Conservation (phyloP, 257 asterid species). For the Nicotiana knightiana region DNA sequence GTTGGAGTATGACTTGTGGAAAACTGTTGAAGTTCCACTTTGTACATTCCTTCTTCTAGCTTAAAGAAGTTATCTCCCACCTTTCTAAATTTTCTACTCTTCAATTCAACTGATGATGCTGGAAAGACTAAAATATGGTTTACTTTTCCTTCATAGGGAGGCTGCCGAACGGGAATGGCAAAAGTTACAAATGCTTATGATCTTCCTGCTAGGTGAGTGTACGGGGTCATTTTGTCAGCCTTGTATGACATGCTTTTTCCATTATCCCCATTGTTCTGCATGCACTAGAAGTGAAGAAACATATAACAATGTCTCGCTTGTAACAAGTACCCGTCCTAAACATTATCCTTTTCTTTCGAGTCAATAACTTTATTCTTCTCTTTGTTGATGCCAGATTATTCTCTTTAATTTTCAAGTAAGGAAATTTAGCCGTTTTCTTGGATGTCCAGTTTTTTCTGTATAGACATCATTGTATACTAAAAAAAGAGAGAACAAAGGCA, state of each 20-base stretch:
- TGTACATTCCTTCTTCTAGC: neutral
- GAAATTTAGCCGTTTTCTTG: neutral
- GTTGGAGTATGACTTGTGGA: neutral
- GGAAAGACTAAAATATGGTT: neutral
- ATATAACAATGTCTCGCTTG: neutral
- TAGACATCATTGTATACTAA: neutral
- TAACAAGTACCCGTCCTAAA: neutral
- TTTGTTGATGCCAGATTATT: neutral
- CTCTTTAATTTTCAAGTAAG: neutral
- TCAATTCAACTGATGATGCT: neutral
- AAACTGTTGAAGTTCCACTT: conserved; percentile 8
- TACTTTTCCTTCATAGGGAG: conserved; percentile 51
- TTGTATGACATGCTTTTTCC: neutral
- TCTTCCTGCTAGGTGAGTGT: conserved; percentile 85
- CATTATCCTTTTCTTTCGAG: neutral
- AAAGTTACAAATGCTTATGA: conserved; percentile 68
- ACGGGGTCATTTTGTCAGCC: neutral
- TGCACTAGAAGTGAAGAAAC: neutral
- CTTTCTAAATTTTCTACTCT: neutral
- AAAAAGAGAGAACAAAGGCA: neutral
- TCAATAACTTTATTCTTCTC: neutral
- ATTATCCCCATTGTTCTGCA: neutral
- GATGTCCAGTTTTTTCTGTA: neutral
- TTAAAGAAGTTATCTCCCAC: neutral
- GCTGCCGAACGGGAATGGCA: conserved; percentile 99